Evolutionary conservation across 2,329 filamentous ascomycete species (phyloP).

Genomic region (Trichophyton equinum): DNA sequence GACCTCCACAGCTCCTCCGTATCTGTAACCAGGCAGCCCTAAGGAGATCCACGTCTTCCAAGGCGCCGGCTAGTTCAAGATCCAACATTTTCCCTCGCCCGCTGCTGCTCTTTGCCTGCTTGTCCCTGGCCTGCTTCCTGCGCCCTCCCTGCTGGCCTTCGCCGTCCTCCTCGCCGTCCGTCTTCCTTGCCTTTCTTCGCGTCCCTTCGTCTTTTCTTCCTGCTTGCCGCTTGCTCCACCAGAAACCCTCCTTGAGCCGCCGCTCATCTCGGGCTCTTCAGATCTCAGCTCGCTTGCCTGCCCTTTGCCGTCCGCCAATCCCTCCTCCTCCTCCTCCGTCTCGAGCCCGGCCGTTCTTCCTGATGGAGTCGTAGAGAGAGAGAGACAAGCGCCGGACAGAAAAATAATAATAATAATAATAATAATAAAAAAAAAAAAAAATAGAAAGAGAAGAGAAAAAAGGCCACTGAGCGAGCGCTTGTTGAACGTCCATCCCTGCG

Average conservation of each 20-base stretch:
- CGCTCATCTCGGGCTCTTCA: neutral
- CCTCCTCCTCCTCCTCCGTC: neutral
- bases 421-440: no score
- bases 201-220: neutral
- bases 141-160: neutral
- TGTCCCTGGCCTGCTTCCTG: no score
- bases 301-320: neutral
- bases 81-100: neutral
- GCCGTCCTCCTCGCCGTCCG: neutral
- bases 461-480: neutral
- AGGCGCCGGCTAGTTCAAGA: neutral
- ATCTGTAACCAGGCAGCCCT: neutral
- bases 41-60: neutral
- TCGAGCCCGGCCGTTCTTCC: neutral
- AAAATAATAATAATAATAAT: no score
- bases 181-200: neutral
- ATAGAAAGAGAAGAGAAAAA: neutral
- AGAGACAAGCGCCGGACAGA: neutral
- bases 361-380: neutral
- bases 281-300: slow-evolving; percentile 2
- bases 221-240: neutral
- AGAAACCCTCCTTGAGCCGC: slow-evolving; percentile 1
- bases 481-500: neutral
- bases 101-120: no score
- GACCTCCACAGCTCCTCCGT: neutral